A percentile compares a stretch with the other conserved stretches of the same genome.
These are phyloP conservation scores for Yamadazyma blattariae DNA, from an alignment of 1,139 yeast species.

Conservation along the genomic window DNA sequence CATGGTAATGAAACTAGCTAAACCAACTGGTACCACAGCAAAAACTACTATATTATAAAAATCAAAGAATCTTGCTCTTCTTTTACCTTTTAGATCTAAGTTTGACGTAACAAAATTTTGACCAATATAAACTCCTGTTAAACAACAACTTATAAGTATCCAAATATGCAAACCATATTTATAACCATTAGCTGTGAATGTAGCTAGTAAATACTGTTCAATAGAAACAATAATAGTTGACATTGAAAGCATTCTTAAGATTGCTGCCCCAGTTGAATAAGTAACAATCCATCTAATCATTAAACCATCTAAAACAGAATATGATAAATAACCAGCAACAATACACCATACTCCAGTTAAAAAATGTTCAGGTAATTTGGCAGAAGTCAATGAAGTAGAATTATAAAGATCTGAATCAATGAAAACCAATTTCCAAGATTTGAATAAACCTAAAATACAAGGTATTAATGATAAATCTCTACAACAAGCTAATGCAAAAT, in stretches of 20 bases:
- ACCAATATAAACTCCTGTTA: constrained; percentile 78
- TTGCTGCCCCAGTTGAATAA: constrained; percentile 84
- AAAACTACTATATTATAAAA: constrained; percentile 85
- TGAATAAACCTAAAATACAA: constrained; percentile 53
- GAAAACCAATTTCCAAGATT: constrained; percentile 50
- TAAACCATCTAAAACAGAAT: constrained; percentile 81
- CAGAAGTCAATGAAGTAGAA: constrained; percentile 34
- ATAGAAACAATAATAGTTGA: constrained; percentile 68
- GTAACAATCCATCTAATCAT: constrained; percentile 94
- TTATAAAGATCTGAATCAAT: constrained; percentile 19
- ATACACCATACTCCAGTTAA: constrained; percentile 78
- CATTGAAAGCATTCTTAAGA: constrained; percentile 79
- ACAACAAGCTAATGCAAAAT: constrained; percentile 67
- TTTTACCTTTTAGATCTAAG: constrained; percentile 51
- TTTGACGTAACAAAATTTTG: constrained; percentile 91
- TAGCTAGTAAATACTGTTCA: constrained; percentile 64
- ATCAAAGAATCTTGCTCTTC: constrained; percentile 63
- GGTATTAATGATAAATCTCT: constrained; percentile 72
- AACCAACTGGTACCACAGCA: constrained; percentile 95
- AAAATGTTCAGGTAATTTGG: constrained; percentile 67
- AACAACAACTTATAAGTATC: constrained; percentile 82
- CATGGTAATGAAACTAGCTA: constrained; percentile 93
- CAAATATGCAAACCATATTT: constrained; percentile 80
- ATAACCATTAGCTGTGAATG: constrained; percentile 51
- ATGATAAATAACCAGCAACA: constrained; percentile 82